Evolutionary conservation across 2,329 filamentous ascomycete genomes (phyloP), one percentile per base, ranked within the genome.

Genomic region (Colletotrichum truncatum): DNA sequence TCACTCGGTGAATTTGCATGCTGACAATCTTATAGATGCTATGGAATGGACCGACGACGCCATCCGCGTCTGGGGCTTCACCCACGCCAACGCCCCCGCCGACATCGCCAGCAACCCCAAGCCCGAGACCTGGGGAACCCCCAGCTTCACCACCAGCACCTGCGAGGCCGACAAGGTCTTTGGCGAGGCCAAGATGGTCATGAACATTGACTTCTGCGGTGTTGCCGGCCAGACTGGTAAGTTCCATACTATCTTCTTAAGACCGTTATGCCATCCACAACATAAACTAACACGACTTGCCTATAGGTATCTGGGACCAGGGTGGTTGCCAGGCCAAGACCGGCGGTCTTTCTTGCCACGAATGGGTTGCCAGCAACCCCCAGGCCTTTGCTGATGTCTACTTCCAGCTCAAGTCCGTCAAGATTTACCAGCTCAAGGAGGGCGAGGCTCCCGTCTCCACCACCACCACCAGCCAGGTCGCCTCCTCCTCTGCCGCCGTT

Each of bases 41-140:
- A 84, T 85, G 66, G 82, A 89, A 69, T 92, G 90, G 89, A 89
- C 86, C 14, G 77, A 80, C 36, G 73, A 82, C 1, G 83, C 81
- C 23, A 88, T 93, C 71, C 86, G 82, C 43, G 80, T 92, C 61
- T 93, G 86, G 84, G 89, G 88, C 77, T 93, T 91, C 76, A 80
- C 85, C 0, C 84, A 86, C 28, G 73, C 73, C 25, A 72, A 76
- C 11, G 82, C 89, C n/a, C 90, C 90, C 0, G 71, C 73, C 1
- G 88, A 92, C 73, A 74, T 75, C 8, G 65, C 52, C n/a, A 68
- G 65, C 54, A 68, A 70, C 12, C 73, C 73, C 11, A 53, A 66
- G 26, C 74, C 74, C 11, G 53, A 60, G 18, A 58, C 32, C 8
- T 76, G 73, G 73, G 73, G 73, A 11, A 61, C 46, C 8, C 74